A percentile compares a stretch with the other conserved stretches of the same genome.
Evolutionary conservation across 2,329 filamentous ascomycete species (phyloP).

Genomic region (Cladosporium sp.): DNA sequence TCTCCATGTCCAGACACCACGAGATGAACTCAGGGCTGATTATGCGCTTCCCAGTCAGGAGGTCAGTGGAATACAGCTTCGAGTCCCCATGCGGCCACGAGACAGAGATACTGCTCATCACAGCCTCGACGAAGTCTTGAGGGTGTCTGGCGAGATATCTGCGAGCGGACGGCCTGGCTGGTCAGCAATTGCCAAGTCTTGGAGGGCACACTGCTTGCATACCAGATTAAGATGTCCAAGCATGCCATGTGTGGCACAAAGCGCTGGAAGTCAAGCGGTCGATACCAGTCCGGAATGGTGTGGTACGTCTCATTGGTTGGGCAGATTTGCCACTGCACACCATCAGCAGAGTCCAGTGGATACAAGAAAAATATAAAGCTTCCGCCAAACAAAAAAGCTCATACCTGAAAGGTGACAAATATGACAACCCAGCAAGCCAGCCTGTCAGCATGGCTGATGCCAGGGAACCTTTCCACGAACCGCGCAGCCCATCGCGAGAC

Average conservation of each 20-base stretch:
- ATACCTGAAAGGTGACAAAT: neutral
- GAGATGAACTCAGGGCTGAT: neutral
- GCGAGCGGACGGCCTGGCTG: neutral
- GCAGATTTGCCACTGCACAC: neutral
- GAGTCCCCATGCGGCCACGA: neutral
- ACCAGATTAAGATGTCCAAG: constrained; percentile 3
- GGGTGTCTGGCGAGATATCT: neutral
- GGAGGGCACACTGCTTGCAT: neutral
- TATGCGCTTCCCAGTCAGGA: neutral
- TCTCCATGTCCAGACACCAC: neutral
- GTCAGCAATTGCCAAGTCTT: too few species aligned
- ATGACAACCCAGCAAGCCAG: constrained; percentile 8
- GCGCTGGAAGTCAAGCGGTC: neutral
- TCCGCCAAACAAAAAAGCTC: too few species aligned
- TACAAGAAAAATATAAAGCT: too few species aligned
- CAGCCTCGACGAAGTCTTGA: constrained; percentile 5
- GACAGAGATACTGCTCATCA: constrained; percentile 6
- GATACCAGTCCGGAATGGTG: neutral
- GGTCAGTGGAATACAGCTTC: neutral
- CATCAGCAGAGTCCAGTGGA: neutral
- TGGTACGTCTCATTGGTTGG: neutral
- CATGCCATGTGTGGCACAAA: neutral
- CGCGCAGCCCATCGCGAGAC: neutral
- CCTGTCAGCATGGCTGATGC: neutral
- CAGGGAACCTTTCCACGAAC: neutral